phyloP scores from a whole-genome alignment of 768 basidiomycete genomes.

The Cyclocybe aegerita region DNA sequence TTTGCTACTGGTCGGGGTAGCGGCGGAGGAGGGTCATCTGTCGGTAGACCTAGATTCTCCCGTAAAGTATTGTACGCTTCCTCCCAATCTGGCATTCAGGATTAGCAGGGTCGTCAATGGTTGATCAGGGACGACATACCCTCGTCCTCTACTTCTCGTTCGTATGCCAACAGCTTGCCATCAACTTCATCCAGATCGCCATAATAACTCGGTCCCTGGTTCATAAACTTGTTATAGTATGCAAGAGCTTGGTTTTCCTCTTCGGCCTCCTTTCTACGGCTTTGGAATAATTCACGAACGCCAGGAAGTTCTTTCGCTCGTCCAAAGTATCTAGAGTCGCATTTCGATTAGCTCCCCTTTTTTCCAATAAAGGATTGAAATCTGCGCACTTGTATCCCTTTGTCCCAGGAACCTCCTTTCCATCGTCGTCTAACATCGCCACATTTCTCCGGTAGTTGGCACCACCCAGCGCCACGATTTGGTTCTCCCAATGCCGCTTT shows the following conservation, averaged over 20 bases:
- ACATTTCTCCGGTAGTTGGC: constrained; percentile 95
- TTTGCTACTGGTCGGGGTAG: constrained; percentile 41
- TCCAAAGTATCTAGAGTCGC: constrained; percentile 79
- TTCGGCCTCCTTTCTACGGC: constrained; percentile 81
- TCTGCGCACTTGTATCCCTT: constrained; percentile 90
- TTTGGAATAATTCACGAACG: constrained; percentile 91
- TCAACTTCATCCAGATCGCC: constrained; percentile 87
- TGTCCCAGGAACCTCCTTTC: constrained; percentile 94
- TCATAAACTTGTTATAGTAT: constrained; percentile 86
- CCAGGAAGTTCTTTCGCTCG: constrained; percentile 95
- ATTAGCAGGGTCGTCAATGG: background rate
- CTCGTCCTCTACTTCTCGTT: constrained; percentile 69
- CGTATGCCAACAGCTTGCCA: constrained; percentile 66
- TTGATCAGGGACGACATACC: constrained; percentile 41
- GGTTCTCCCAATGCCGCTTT: constrained; percentile 97
- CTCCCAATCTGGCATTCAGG: constrained; percentile 54
- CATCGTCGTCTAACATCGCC: constrained; percentile 92
- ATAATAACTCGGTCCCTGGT: constrained; percentile 86
- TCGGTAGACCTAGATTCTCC: constrained; percentile 49
- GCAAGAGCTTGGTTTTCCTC: constrained; percentile 79
- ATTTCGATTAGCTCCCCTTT: background rate
- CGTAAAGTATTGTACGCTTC: constrained; percentile 57
- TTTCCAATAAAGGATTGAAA: background rate
- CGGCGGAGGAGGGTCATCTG: constrained; percentile 50
- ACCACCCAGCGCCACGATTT: constrained; percentile 93